A percentile compares a stretch with the other conserved stretches of the same genome.
Evolutionary conservation across 2,329 filamentous ascomycete genomes (phyloP).

Genomic region (Curvularia sp.): DNA sequence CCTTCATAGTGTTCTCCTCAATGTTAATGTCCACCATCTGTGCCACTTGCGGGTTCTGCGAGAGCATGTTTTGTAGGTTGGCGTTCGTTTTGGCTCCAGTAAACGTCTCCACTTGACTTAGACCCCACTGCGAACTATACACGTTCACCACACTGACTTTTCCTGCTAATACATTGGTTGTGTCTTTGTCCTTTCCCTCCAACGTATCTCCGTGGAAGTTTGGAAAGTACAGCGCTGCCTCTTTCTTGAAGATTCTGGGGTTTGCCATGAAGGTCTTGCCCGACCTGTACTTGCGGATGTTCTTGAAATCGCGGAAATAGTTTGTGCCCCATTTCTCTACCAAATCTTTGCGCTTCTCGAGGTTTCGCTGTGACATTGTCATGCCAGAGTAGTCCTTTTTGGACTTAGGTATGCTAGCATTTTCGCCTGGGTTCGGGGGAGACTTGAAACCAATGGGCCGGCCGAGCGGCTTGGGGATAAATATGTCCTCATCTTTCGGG

Average conservation of each 20-base stretch:
- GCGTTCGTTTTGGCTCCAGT: conserved; percentile 69
- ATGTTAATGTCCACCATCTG: conserved; percentile 89
- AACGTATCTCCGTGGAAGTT: conserved; percentile 86
- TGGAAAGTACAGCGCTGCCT: conserved; percentile 88
- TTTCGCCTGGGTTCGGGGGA: conserved; percentile 79
- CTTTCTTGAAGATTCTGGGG: conserved; percentile 79
- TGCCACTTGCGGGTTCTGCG: conserved; percentile 59
- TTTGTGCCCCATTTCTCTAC: conserved; percentile 80
- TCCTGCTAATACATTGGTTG: conserved; percentile 75
- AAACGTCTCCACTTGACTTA: conserved; percentile 79
- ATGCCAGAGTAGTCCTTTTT: conserved; percentile 44
- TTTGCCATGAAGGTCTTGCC: conserved; percentile 94
- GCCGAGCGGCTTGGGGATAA: conserved; percentile 61
- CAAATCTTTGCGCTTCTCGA: conserved; percentile 75
- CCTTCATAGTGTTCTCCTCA: conserved; percentile 77
- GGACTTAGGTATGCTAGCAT: conserved; percentile 72
- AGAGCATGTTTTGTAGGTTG: conserved; percentile 69
- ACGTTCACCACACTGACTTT: conserved; percentile 80
- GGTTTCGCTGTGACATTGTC: conserved; percentile 59
- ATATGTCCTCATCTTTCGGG: conserved; percentile 44
- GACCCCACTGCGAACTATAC: conserved; percentile 85
- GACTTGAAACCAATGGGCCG: conserved; percentile 82
- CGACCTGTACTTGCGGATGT: conserved; percentile 74
- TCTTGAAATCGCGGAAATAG: conserved; percentile 95
- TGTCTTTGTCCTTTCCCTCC: conserved; percentile 62